These are phyloP conservation scores for Leishmania lainsoni DNA, from an alignment of 208 protist genomes.

Conservation along the genomic window DNA sequence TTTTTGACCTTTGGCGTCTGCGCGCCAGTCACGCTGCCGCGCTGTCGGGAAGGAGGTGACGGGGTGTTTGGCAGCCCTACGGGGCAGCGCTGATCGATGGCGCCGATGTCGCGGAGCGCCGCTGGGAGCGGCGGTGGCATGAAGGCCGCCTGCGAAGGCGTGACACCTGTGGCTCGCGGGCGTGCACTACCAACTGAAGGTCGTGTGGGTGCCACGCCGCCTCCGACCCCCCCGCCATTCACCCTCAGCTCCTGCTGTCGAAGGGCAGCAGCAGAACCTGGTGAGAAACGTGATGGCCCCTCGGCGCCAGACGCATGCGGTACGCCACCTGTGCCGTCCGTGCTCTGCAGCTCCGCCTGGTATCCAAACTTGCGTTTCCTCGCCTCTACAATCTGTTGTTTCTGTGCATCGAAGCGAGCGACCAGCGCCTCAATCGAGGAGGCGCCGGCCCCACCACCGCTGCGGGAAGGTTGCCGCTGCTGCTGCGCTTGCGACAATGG, in stretches of 20 bases:
- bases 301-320: neutral
- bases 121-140: slow-evolving; percentile 23
- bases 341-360: neutral
- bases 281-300: slow-evolving; percentile 7
- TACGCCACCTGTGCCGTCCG: neutral
- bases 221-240: neutral
- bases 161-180: neutral
- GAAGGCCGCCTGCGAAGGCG: slow-evolving; percentile 3
- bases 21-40: neutral
- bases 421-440: slow-evolving; percentile 47
- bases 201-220: neutral
- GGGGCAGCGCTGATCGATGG: neutral
- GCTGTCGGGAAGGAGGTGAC: neutral
- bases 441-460: neutral
- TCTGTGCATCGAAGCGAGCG: slow-evolving; percentile 52
- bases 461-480: neutral
- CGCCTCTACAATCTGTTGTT: slow-evolving; percentile 35
- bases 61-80: neutral
- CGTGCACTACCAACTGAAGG: neutral
- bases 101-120: slow-evolving; percentile 12
- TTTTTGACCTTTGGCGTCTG: neutral
- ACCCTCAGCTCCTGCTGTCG: slow-evolving; percentile 17
- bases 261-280: slow-evolving; percentile 27
- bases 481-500: neutral
- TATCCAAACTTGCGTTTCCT: slow-evolving; percentile 7